Evolutionary conservation across 2,329 filamentous ascomycete genomes (phyloP).

Genomic region (Aureobasidium sp.): DNA sequence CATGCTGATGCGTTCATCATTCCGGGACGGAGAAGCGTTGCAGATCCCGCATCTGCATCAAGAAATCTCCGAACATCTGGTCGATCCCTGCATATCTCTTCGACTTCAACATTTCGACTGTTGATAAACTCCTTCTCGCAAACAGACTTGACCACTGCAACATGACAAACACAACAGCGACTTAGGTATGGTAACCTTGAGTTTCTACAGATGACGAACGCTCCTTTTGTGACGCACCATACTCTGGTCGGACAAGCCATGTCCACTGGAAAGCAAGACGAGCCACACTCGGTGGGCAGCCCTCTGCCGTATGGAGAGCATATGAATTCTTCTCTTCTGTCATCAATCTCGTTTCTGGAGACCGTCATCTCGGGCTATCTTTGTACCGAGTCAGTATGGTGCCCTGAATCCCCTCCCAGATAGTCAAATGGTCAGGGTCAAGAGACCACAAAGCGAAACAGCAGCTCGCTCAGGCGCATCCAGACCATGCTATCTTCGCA

Average conservation of each 20-base stretch:
- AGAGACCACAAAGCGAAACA: neutral
- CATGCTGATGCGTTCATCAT: neutral
- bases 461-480: neutral
- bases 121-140: neutral
- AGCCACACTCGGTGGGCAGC: no score
- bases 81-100: neutral
- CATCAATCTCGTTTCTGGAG: neutral
- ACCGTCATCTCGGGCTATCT: neutral
- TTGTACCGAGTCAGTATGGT: neutral
- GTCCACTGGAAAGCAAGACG: no score
- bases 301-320: no score
- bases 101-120: neutral
- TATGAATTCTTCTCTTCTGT: no score
- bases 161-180: no score
- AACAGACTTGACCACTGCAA: neutral
- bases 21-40: conserved; percentile 7
- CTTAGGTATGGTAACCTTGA: no score
- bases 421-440: neutral
- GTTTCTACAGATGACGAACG: no score
- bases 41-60: conserved; percentile 5
- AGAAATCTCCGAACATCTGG: conserved; percentile 11
- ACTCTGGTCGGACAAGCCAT: no score
- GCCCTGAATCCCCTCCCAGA: neutral
- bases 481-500: neutral
- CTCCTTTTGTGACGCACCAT: no score